These are phyloP conservation scores for Monosporascus sp. DNA, from an alignment of 2,329 filamentous ascomycete species.

Conservation along the genomic window DNA sequence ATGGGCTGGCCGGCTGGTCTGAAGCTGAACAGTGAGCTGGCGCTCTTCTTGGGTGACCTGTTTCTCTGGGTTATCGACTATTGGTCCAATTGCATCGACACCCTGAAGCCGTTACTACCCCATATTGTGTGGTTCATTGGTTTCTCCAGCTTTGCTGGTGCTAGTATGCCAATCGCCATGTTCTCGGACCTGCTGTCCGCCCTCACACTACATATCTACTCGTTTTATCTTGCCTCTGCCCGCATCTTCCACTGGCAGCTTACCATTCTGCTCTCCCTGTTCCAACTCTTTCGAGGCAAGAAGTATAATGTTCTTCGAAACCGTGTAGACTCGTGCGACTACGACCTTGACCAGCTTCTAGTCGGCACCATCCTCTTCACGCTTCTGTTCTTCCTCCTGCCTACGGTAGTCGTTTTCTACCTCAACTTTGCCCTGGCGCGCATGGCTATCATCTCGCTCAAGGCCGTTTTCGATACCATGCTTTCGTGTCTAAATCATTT, in stretches of 20 bases:
- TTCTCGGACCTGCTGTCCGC: conserved; percentile 91
- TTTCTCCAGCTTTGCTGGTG: conserved; percentile 89
- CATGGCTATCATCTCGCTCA: conserved; percentile 91
- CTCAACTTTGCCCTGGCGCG: conserved; percentile 90
- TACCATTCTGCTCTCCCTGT: conserved; percentile 93
- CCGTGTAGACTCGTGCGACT: conserved; percentile 97
- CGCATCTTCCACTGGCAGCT: conserved; percentile 99
- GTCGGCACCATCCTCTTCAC: conserved; percentile 97
- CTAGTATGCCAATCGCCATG: conserved; percentile 93
- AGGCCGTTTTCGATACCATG: conserved; percentile 84
- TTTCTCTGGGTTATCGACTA: conserved; percentile 99
- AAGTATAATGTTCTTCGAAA: conserved; percentile 96
- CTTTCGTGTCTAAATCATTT: conserved; percentile 96
- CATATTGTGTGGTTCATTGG: conserved; percentile 88
- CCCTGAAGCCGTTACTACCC: conserved; percentile 75
- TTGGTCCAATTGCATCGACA: conserved; percentile 81
- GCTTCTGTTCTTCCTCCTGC: conserved; percentile 86
- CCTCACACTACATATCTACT: conserved; percentile 93
- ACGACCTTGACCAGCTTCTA: conserved; percentile 93
- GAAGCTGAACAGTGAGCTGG: conserved; percentile 91
- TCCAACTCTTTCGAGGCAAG: conserved; percentile 96
- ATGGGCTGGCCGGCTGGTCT: conserved; percentile 94
- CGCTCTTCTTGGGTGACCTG: conserved; percentile 87
- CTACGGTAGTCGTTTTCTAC: conserved; percentile 95
- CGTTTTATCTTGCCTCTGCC: conserved; percentile 93